Evolutionary conservation across 352 stramenopile species (phyloP).

Genomic region (Thraustochytrium sp.): DNA sequence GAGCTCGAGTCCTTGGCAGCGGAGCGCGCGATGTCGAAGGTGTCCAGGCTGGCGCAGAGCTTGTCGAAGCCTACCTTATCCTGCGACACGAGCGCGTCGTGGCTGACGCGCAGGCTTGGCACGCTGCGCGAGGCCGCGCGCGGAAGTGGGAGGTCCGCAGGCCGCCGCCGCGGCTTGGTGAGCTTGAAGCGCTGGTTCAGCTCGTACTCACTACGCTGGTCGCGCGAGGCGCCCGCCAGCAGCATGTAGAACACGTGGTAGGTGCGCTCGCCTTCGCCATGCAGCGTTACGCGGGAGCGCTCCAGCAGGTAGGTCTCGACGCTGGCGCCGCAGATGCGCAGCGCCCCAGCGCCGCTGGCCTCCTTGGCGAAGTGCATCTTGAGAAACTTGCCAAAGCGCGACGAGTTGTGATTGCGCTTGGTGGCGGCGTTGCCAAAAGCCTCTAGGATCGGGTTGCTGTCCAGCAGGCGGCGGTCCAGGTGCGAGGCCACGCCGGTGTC

Average conservation of each 20-base stretch:
- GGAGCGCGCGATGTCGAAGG: conserved; percentile 67
- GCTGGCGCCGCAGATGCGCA: conserved; percentile 64
- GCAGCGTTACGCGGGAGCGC: conserved; percentile 73
- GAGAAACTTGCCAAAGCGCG: conserved; percentile 93
- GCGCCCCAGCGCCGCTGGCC: conserved; percentile 49
- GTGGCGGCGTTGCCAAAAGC: conserved; percentile 96
- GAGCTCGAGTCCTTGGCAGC: neutral
- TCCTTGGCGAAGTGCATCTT: conserved; percentile 81
- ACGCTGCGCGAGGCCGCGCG: conserved; percentile 59
- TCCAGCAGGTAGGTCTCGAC: conserved; percentile 87
- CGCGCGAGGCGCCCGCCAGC: conserved; percentile 49
- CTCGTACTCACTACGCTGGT: neutral
- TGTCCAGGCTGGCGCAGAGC: conserved; percentile 48
- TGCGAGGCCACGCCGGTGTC: neutral
- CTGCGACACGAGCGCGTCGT: conserved; percentile 72
- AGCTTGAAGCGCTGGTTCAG: neutral
- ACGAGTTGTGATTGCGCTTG: conserved; percentile 92
- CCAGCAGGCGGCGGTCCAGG: conserved; percentile 59
- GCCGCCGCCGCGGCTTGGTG: neutral
- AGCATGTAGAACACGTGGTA: conserved; percentile 90
- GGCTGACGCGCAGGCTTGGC: conserved; percentile 71
- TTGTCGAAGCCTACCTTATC: conserved; percentile 68
- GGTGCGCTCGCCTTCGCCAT: conserved; percentile 73
- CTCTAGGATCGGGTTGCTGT: conserved; percentile 95
- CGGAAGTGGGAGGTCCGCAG: neutral